These are phyloP conservation scores for Acanthamoeba royreba DNA, from an alignment of 208 protist species.

Conservation along the genomic window DNA sequence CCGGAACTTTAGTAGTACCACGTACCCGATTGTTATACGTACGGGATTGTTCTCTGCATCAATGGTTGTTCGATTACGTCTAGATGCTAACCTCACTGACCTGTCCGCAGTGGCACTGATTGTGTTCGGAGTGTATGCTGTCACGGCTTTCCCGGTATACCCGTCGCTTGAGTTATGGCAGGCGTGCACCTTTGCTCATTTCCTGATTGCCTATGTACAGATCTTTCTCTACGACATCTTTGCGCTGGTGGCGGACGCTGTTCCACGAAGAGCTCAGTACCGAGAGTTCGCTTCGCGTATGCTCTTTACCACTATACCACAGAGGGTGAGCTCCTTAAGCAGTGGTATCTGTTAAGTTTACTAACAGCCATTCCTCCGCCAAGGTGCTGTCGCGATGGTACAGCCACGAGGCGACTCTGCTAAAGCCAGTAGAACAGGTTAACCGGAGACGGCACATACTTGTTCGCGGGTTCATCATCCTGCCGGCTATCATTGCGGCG, in stretches of 20 bases:
- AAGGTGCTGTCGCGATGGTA: slow-evolving; percentile 21
- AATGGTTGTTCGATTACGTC: background rate
- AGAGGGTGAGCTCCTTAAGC: background rate
- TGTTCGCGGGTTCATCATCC: background rate
- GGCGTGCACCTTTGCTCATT: background rate
- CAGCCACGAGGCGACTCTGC: background rate
- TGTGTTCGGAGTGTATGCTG: background rate
- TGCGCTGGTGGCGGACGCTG: background rate
- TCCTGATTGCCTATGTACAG: background rate
- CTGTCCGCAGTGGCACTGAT: background rate
- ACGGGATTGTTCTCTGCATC: background rate
- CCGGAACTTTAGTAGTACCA: background rate
- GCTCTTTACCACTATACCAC: background rate
- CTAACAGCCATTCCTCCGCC: background rate
- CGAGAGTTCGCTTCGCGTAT: background rate
- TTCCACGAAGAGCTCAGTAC: background rate
- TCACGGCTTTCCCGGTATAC: slow-evolving; percentile 4
- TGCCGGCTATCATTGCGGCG: background rate
- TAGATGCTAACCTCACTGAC: background rate
- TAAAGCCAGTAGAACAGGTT: background rate
- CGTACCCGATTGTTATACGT: background rate
- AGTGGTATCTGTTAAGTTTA: background rate
- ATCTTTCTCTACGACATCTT: slow-evolving; percentile 19
- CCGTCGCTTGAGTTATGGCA: background rate
- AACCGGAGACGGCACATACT: background rate